These are phyloP conservation scores for Abelmoschus esculentus DNA, from an alignment of 345 rosid species.

Conservation along the genomic window DNA sequence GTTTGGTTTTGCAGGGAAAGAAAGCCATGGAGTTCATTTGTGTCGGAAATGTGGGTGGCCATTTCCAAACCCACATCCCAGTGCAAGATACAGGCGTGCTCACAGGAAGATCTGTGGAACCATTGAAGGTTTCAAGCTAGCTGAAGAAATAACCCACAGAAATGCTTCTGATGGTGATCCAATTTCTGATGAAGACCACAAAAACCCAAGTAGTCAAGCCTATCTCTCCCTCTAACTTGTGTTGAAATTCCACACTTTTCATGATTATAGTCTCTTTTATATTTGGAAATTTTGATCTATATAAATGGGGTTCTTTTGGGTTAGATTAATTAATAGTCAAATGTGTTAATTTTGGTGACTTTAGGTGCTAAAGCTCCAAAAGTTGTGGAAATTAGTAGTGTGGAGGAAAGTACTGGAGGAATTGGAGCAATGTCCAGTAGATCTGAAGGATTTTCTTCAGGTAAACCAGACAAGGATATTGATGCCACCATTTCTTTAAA, in stretches of 20 bases:
- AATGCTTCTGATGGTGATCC: conserved; percentile 31
- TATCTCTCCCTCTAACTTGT: background rate
- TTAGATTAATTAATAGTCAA: conserved; percentile 9
- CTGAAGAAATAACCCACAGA: background rate
- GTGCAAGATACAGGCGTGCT: conserved; percentile 58
- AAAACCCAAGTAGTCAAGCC: conserved; percentile 32
- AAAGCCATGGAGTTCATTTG: conserved; percentile 21
- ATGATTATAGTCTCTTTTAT: background rate
- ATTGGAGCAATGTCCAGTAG: conserved; percentile 25
- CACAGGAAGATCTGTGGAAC: conserved; percentile 72
- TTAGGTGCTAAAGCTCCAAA: background rate
- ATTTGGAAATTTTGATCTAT: background rate
- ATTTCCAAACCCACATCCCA: conserved; percentile 61
- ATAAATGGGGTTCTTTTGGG: background rate
- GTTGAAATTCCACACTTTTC: background rate
- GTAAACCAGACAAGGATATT: conserved; percentile 21
- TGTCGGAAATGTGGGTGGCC: conserved; percentile 69
- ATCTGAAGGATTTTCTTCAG: conserved; percentile 48
- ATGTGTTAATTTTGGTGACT: conserved; percentile 4
- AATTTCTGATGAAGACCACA: conserved; percentile 43
- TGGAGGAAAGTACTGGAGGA: conserved; percentile 20
- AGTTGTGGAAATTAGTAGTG: conserved; percentile 9
- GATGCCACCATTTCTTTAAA: conserved; percentile 9
- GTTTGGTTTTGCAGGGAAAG: background rate
- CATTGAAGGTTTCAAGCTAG: conserved; percentile 43